Evolutionary conservation across 1,284 basidiomycete species (phyloP), one percentile per base, ranked within the genome.

Genomic region (Coniferiporia weirii): DNA sequence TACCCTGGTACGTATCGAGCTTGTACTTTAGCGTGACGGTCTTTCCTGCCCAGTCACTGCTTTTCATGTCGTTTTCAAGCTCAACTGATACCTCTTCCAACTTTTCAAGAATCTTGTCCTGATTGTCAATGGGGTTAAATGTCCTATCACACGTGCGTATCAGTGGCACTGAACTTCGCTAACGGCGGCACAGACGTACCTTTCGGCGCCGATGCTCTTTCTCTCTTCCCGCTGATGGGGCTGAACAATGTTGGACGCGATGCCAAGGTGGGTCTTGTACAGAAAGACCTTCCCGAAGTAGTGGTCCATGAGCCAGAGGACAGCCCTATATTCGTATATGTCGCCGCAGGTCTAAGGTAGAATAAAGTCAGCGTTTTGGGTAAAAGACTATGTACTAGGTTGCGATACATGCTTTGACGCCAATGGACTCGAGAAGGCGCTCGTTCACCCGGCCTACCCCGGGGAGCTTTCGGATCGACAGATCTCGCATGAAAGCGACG

Each of bases 371-470:
- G 51, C 15, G 4, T 52, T 1, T 13, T 27, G 27, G 27, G 27
- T 27, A 5, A 5, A 5, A 6, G 9, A 38, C 40, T 12, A 20
- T 40, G 13, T 17, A 36, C 5, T 40, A 40, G 19, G n/a, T 15
- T 53, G 2, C 10, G 35, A 46, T 34, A 58, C 70, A 60, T 66
- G 86, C 91, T 80, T 89, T 88, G 65, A 97, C 85, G 12, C 89
- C 93, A 35, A 96, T 81, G 1, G 91, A 89, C 54, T 95, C 91
- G 9, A 96, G 74, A 47, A 95, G 75, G 46, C 92, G 79, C 70
- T 97, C 94, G 38, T 87, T 89, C 2, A 97, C 93, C 52, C 93
- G 79, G 1, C 93, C 93, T 61, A 95, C 85, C 0, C 93, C 93
- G 1, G 91, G 93, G 15, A 96, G 82, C 70, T 90, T 92, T 36